Conservation (phyloP, 257 asterid genomes). For the Mitragyna speciosa region DNA sequence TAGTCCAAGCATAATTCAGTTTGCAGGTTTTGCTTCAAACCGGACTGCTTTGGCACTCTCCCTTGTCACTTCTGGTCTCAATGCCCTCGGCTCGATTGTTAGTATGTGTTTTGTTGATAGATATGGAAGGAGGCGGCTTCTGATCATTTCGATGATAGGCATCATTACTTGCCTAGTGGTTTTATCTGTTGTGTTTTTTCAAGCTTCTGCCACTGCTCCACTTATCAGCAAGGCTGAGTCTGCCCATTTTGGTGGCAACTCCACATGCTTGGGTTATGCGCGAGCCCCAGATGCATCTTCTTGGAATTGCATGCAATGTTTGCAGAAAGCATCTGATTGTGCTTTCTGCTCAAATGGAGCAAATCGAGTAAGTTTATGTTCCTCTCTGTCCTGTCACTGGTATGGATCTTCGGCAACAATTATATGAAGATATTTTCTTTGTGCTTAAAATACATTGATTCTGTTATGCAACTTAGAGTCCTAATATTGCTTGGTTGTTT, state of each 20-base stretch:
- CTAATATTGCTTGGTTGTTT: not conserved
- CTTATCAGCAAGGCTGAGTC: conserved; percentile 32
- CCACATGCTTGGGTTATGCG: conserved; percentile 44
- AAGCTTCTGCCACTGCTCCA: conserved; percentile 47
- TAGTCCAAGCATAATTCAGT: conserved; percentile 62
- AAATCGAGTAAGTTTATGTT: conserved; percentile 29
- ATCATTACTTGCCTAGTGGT: conserved; percentile 49
- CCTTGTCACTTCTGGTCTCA: conserved; percentile 60
- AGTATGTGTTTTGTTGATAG: conserved; percentile 66
- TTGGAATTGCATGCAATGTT: conserved; percentile 56
- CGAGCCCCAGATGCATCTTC: conserved; percentile 36
- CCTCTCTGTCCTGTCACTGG: not conserved
- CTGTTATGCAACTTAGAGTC: not conserved
- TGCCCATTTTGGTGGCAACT: conserved; percentile 41
- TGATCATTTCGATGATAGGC: conserved; percentile 62
- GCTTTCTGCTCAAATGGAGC: conserved; percentile 46
- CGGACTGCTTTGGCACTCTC: conserved; percentile 58
- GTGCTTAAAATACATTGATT: not conserved
- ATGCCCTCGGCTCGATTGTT: conserved; percentile 51
- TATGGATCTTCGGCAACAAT: not conserved
- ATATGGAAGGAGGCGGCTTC: conserved; percentile 56
- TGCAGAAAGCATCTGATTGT: conserved; percentile 35
- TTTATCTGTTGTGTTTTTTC: conserved; percentile 40
- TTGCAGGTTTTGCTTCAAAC: conserved; percentile 65
- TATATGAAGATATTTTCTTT: not conserved